Evolutionary conservation across 345 rosid species (phyloP).

Genomic region (Rhizophora mangle): DNA sequence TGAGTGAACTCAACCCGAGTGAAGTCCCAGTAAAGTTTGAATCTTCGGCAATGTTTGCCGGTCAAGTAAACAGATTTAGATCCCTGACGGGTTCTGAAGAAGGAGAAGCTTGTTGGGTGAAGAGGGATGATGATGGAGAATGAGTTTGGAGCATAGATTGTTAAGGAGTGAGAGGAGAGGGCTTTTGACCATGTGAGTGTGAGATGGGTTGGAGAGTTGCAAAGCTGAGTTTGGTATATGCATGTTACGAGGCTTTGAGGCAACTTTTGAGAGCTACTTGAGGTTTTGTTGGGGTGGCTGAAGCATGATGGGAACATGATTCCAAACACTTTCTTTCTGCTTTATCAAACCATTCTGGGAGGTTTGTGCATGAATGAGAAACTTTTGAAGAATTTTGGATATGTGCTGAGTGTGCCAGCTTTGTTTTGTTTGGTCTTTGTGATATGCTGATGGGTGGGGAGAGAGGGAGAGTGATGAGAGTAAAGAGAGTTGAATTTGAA

Average conservation of each 20-base stretch:
- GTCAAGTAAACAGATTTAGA: conserved; percentile 47
- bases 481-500: too few relatives aligned
- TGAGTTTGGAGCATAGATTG: conserved; percentile 39
- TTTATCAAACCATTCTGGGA: conserved; percentile 5
- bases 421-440: not conserved
- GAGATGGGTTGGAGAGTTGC: conserved; percentile 36
- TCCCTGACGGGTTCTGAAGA: conserved; percentile 45
- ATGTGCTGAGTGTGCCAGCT: too few relatives aligned
- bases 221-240: conserved; percentile 43
- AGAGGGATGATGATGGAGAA: conserved; percentile 52
- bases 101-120: conserved; percentile 40
- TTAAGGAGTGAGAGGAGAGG: conserved; percentile 45
- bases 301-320: conserved; percentile 53
- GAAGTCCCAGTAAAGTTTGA: conserved; percentile 62
- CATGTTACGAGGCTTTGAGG: conserved; percentile 51
- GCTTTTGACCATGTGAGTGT: conserved; percentile 55
- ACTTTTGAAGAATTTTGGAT: not conserved
- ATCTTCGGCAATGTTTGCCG: conserved; percentile 36
- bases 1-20: conserved; percentile 39
- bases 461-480: not conserved
- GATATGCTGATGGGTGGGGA: not conserved
- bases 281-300: conserved; percentile 38
- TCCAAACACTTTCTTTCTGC: conserved; percentile 5
- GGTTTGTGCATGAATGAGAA: not conserved
- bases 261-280: conserved; percentile 25